Conservation (phyloP, 768 basidiomycete genomes). For the Trametopsis cervina region DNA sequence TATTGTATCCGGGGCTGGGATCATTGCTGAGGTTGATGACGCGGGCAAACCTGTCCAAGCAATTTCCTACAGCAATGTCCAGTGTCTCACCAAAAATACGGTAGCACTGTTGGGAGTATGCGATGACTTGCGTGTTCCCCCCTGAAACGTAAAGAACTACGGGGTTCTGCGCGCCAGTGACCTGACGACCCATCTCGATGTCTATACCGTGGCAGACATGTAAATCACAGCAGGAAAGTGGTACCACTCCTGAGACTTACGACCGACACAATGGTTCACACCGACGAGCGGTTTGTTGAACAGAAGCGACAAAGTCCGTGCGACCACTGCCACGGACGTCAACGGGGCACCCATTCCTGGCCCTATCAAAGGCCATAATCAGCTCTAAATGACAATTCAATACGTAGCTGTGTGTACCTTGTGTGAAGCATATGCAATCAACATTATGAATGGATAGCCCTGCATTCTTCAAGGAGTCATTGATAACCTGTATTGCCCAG, state of each 20-base stretch:
- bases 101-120: constrained; percentile 95
- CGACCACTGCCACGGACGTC: constrained; percentile 91
- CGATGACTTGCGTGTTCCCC: constrained; percentile 98
- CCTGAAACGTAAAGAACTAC: constrained; percentile 98
- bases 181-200: constrained; percentile 96
- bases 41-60: constrained; percentile 93
- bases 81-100: constrained; percentile 98
- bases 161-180: constrained; percentile 92
- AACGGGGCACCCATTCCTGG: constrained; percentile 99
- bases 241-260: constrained; percentile 46
- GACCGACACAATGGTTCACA: constrained; percentile 99
- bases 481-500: constrained; percentile 82
- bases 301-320: constrained; percentile 81
- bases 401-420: constrained; percentile 67
- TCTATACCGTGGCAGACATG: constrained; percentile 40
- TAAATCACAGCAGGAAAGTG: not conserved
- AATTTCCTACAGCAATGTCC: constrained; percentile 99
- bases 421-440: constrained; percentile 95
- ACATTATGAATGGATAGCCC: constrained; percentile 66
- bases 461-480: constrained; percentile 65
- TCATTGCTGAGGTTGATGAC: constrained; percentile 94
- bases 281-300: constrained; percentile 90
- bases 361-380: constrained; percentile 38
- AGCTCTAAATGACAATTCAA: not conserved
- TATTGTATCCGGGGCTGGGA: constrained; percentile 94